Conservation (phyloP, 2,329 filamentous ascomycete genomes). For the Arachnomyces sp. region DNA sequence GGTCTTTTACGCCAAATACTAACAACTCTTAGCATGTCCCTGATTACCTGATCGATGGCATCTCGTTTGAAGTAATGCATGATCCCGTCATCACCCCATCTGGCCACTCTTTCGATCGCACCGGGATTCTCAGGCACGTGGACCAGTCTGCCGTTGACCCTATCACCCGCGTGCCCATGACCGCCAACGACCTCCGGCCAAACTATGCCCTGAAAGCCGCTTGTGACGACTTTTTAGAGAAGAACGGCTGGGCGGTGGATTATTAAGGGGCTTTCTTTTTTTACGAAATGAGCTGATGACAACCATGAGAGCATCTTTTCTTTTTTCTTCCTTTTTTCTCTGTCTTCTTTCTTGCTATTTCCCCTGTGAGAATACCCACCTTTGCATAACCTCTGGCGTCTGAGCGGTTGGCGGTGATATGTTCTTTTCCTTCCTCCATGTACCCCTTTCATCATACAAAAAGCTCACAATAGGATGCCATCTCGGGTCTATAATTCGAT, state of each 20-base stretch:
- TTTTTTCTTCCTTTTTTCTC: too few species aligned
- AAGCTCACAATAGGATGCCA: too few species aligned
- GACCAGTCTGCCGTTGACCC: slow-evolving; percentile 70
- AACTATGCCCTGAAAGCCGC: slow-evolving; percentile 77
- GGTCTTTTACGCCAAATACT: slow-evolving; percentile 6
- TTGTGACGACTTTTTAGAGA: slow-evolving; percentile 73
- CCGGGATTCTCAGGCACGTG: slow-evolving; percentile 78
- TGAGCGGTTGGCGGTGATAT: background rate
- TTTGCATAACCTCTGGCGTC: slow-evolving; percentile 2
- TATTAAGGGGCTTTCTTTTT: slow-evolving; percentile 29
- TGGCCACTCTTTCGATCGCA: slow-evolving; percentile 83
- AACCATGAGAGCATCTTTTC: slow-evolving; percentile 12
- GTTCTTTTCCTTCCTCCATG: background rate
- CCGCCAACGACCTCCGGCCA: slow-evolving; percentile 62
- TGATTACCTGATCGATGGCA: slow-evolving; percentile 42
- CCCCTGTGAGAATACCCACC: too few species aligned
- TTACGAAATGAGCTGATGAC: background rate
- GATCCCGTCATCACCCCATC: slow-evolving; percentile 55
- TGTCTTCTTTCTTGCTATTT: background rate
- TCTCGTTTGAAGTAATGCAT: slow-evolving; percentile 46
- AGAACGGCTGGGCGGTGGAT: slow-evolving; percentile 89
- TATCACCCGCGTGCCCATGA: slow-evolving; percentile 69
- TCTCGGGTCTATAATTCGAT: too few species aligned
- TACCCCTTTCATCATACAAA: background rate
- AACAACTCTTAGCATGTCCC: slow-evolving; percentile 34